Percentiles rank a stretch among this genome's conserved stretches.
phyloP scores from a whole-genome alignment of 345 rosid genomes.

The Dipteronia dyeriana region DNA sequence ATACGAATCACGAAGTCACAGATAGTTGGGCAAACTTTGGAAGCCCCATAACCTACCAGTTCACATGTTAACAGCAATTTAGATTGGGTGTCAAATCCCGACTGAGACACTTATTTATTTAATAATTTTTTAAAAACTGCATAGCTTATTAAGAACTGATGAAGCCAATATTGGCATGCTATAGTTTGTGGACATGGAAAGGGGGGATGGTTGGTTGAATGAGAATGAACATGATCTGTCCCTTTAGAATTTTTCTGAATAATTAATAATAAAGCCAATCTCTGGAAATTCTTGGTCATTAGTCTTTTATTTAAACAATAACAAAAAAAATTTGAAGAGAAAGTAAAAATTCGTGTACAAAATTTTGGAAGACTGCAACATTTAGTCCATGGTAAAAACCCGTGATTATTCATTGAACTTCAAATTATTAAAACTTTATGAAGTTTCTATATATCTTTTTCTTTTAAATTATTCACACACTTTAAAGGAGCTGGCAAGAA shows the following conservation, averaged over 20 bases:
- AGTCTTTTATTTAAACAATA: background rate
- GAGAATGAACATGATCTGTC: background rate
- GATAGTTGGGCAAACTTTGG: slow-evolving; percentile 83
- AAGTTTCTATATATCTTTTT: background rate
- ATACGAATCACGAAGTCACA: slow-evolving; percentile 82
- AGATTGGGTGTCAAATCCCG: background rate
- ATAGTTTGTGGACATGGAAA: too few species aligned
- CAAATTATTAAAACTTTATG: background rate
- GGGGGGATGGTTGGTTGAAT: background rate
- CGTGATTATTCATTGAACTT: background rate
- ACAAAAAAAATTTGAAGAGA: background rate
- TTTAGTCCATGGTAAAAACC: background rate
- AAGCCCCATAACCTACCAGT: slow-evolving; percentile 71
- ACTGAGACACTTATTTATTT: background rate
- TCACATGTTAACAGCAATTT: slow-evolving; percentile 25
- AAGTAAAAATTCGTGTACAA: background rate
- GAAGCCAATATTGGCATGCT: background rate
- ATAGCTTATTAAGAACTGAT: background rate
- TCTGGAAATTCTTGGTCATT: background rate
- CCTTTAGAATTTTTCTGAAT: background rate
- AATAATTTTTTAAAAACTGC: background rate
- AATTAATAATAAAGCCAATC: background rate
- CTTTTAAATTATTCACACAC: too few species aligned
- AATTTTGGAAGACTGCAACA: background rate
- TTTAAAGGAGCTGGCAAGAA: background rate